Evolutionary conservation across 2,329 filamentous ascomycete genomes (phyloP), one percentile per base, ranked within the genome.

Genomic region (Sarocladium brachiariae): DNA sequence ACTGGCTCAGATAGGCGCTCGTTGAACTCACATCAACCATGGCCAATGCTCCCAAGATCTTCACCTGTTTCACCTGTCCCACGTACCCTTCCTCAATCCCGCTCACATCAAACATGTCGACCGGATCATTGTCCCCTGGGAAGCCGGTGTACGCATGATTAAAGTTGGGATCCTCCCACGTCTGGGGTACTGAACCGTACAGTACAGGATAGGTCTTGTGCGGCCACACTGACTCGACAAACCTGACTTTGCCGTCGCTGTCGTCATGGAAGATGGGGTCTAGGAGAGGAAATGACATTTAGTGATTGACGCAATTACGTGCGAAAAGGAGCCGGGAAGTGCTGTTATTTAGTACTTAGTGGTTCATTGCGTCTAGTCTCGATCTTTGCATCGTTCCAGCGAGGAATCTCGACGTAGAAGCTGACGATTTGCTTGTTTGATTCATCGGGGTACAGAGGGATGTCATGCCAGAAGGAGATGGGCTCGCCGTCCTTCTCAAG

Each of bases 141-240:
- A 54, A 61, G 0, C 62, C 62, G 14, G 70, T 72, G 49, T 68
- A 67, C 16, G 63, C 57, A 41, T 71, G 68, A 16, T 67, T 55
- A 31, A 65, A 60, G 52, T 71, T 72, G 19, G 69, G 66, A 47
- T 65, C 67, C 56, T 72, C 70, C 70, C 70, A 72, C 0, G 70
- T 72, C 54, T 72, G 70, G 0, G 70, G 70, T 18, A 72, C 69
- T 4, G 69, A 71, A 0, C 70, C 70, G 46, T 72, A 72, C 23
- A 67, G 60, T 54, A 71, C 71, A 0, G 69, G 70, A 33, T 72
- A 72, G 0, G 66, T 61, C 57, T 67, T 70, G 57, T 71, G 69
- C 33, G 70, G 70, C 67, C 68, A 72, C 9, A 72, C 62, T 23
- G 61, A 70, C 48, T 68, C 65, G 11, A 72, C 68, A 19, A 68